Percentiles rank a stretch among this genome's conserved stretches.
Evolutionary conservation across 345 rosid species (phyloP).

Genomic region (Populus deltoides): DNA sequence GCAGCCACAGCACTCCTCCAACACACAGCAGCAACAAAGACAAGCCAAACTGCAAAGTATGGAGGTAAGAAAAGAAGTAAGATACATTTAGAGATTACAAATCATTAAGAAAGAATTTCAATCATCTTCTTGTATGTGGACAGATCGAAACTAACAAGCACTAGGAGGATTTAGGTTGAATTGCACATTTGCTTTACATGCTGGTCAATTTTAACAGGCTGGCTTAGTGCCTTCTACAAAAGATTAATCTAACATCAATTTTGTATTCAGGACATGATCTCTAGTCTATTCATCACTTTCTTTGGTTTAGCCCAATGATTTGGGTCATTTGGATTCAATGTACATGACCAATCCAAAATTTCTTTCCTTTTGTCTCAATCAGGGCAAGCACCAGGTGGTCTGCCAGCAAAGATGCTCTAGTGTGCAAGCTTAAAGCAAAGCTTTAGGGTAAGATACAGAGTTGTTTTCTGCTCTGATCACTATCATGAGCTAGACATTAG

Average conservation of each 20-base stretch:
- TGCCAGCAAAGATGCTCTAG: not conserved
- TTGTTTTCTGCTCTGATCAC: no score
- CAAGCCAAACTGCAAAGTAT: slow-evolving; percentile 11
- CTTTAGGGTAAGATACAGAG: not conserved
- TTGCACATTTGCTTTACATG: not conserved
- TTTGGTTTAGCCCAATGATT: not conserved
- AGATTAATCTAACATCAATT: not conserved
- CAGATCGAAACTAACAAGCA: not conserved
- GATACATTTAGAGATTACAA: not conserved
- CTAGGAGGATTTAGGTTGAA: not conserved
- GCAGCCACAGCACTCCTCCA: slow-evolving; percentile 16
- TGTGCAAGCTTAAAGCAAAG: not conserved
- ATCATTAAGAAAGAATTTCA: not conserved
- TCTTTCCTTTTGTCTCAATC: not conserved
- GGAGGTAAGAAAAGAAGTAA: not conserved
- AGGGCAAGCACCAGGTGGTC: not conserved
- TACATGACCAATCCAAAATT: not conserved
- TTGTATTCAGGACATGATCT: not conserved
- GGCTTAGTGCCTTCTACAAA: not conserved
- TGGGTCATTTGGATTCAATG: not conserved
- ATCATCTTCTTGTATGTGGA: not conserved
- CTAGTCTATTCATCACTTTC: not conserved
- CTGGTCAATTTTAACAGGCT: not conserved
- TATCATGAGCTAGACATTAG: not conserved
- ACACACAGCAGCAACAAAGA: slow-evolving; percentile 15